phyloP scores from a whole-genome alignment of 805 yeast species.

The Nakazawaea molendinolei region DNA sequence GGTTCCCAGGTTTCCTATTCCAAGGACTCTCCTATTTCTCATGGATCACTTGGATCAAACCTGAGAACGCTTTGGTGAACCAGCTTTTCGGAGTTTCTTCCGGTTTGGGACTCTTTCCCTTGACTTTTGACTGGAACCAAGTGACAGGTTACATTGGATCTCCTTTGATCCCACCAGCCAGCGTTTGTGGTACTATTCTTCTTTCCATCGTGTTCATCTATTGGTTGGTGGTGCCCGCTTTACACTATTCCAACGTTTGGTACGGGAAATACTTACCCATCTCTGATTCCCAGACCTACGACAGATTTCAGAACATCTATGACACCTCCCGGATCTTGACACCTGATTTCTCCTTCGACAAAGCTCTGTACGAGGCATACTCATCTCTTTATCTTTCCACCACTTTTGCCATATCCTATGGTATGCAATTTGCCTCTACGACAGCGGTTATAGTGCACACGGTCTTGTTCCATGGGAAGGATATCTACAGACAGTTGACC shows the following conservation, averaged over 20 bases:
- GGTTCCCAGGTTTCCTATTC: constrained; percentile 57
- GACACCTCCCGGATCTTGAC: constrained; percentile 43
- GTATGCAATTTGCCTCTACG: constrained; percentile 57
- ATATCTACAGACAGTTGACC: constrained; percentile 39
- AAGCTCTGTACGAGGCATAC: constrained; percentile 43
- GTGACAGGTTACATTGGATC: constrained; percentile 39
- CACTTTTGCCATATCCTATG: constrained; percentile 54
- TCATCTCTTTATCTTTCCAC: constrained; percentile 60
- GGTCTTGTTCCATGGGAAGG: constrained; percentile 47
- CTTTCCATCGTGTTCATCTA: constrained; percentile 42
- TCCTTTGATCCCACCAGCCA: constrained; percentile 58
- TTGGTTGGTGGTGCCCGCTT: constrained; percentile 48
- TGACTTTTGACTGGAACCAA: constrained; percentile 67
- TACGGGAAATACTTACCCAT: constrained; percentile 56
- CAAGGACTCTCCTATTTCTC: constrained; percentile 54
- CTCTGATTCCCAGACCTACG: constrained; percentile 40
- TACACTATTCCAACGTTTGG: constrained; percentile 51
- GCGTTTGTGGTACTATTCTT: constrained; percentile 35
- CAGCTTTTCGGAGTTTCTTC: constrained; percentile 56
- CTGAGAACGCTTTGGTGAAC: constrained; percentile 52
- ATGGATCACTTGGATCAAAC: constrained; percentile 62
- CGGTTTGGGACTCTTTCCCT: constrained; percentile 61
- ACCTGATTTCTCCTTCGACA: constrained; percentile 34
- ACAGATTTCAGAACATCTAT: constrained; percentile 43
- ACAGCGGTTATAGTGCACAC: constrained; percentile 56